Conservation (phyloP, 140 eudicot species). For the Stevia rebaudiana region DNA sequence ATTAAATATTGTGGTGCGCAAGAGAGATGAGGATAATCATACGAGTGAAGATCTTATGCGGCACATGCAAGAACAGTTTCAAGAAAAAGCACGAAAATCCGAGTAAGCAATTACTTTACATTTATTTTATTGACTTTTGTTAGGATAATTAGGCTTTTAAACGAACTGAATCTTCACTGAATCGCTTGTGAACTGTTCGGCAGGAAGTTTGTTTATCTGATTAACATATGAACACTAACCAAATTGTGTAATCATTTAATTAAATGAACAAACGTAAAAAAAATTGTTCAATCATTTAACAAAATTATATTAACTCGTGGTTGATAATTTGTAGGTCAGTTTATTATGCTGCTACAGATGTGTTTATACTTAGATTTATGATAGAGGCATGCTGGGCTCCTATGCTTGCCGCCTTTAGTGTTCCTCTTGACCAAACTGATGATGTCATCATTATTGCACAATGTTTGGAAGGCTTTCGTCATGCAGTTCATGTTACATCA, state of each 20-base stretch:
- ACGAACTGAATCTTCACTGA: too few species aligned
- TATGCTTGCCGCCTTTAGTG: slow-evolving; percentile 97
- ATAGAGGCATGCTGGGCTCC: slow-evolving; percentile 98
- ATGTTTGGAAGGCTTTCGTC: slow-evolving; percentile 87
- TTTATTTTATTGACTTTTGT: neutral
- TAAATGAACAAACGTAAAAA: neutral
- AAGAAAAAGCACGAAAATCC: slow-evolving; percentile 90
- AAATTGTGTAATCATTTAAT: too few species aligned
- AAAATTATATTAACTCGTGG: slow-evolving; percentile 6
- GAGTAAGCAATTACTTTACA: slow-evolving; percentile 50
- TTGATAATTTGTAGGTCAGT: slow-evolving; percentile 80
- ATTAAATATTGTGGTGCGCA: slow-evolving; percentile 77
- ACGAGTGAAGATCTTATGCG: slow-evolving; percentile 77
- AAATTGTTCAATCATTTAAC: too few species aligned
- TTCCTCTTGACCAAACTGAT: slow-evolving; percentile 88
- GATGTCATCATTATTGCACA: slow-evolving; percentile 53
- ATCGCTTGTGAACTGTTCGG: too few species aligned
- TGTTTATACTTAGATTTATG: slow-evolving; percentile 84
- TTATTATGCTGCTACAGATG: slow-evolving; percentile 92
- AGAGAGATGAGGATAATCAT: slow-evolving; percentile 65
- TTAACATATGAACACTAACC: neutral
- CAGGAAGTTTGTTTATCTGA: too few species aligned
- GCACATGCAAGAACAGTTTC: slow-evolving; percentile 89
- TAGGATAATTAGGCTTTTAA: neutral
- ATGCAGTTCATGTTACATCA: slow-evolving; percentile 88